Evolutionary conservation across 2,329 filamentous ascomycete genomes (phyloP), one percentile per base, ranked within the genome.

Genomic region (Immersiporthe knoxdaviesiana): DNA sequence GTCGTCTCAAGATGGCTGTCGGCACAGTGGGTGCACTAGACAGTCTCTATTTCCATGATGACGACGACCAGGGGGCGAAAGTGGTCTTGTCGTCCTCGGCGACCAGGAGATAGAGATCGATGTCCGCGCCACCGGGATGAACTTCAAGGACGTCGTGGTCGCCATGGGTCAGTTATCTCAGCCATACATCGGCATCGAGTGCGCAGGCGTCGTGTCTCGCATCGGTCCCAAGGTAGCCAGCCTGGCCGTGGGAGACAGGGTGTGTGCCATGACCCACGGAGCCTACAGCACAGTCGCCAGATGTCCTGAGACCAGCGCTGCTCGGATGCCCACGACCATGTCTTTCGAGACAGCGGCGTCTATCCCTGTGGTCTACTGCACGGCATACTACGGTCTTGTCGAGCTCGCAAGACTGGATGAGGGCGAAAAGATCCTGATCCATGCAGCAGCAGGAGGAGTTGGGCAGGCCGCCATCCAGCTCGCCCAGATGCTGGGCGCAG

Each of bases 61-160:
- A 74, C 18, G 5, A 18, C 41, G 7, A 47, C 16, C 41, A 21
- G 16, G 8, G n/a, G 27, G 52, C 5, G 30, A 72, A 10, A 72
- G n/a, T n/a, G 18, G 2, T 7, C 18, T 58, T n/a, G 44, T 10
- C 7, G 6, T 54, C 58, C 63, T 77, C 16, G 70, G 44, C 4
- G 72, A 72, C 7, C 69, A 74, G 24, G 75, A 77, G 67, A 72
- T 77, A 4, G 75, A 77, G 70, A 74, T 77, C 18, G 16, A 66
- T 10, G 71, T 75, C 7, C 56, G 52, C 2, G 74, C 76, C 5
- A 73, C 68, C 14, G 69, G 67, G 1, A 68, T 77, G 47, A 68
- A 68, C 37, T 67, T 63, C 72, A 61, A 59, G 56, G 81, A 83
- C 70, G 76, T 81, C 18, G 73, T 82, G 59, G 74, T 77, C 2